These are phyloP conservation scores for Vitis amurensis DNA, from an alignment of 164 flowering plant genomes.

Conservation along the genomic window DNA sequence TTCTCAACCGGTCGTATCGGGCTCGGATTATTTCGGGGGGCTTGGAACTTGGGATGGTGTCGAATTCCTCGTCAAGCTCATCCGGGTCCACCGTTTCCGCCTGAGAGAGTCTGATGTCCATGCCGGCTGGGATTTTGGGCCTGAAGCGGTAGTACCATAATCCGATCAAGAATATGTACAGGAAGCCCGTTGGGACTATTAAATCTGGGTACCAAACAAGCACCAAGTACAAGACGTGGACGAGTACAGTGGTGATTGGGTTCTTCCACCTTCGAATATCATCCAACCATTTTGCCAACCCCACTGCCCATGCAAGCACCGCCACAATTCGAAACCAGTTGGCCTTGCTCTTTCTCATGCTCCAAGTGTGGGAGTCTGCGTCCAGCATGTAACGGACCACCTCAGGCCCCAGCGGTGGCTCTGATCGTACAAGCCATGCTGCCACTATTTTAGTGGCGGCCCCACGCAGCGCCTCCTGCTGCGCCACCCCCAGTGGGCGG, in stretches of 20 bases:
- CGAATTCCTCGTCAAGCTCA: conserved; percentile 93
- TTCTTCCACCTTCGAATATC: conserved; percentile 81
- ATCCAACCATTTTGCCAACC: conserved; percentile 76
- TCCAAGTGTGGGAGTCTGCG: conserved; percentile 88
- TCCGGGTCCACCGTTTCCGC: conserved; percentile 81
- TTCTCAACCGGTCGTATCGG: conserved; percentile 79
- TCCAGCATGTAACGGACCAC: conserved; percentile 93
- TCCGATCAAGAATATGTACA: conserved; percentile 77
- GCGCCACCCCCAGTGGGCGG: conserved; percentile 87
- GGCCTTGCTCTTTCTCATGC: conserved; percentile 89
- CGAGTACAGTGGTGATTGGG: conserved; percentile 71
- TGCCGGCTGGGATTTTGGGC: conserved; percentile 84
- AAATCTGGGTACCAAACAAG: conserved; percentile 98
- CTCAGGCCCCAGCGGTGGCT: conserved; percentile 88
- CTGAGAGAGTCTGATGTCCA: conserved; percentile 78
- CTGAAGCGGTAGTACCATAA: conserved; percentile 88
- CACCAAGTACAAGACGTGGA: conserved; percentile 78
- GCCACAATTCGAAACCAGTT: conserved; percentile 92
- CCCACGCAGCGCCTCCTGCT: conserved; percentile 81
- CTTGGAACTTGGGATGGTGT: conserved; percentile 65
- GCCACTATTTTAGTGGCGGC: conserved; percentile 84
- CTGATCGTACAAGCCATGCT: conserved; percentile 72
- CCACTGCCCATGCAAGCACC: conserved; percentile 76
- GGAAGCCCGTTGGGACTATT: conserved; percentile 79
- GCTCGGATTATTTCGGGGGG: conserved; percentile 66